Evolutionary conservation across 352 stramenopile species (phyloP), one percentile per base, ranked within the genome.

Genomic region (Phytophthora sp.): DNA sequence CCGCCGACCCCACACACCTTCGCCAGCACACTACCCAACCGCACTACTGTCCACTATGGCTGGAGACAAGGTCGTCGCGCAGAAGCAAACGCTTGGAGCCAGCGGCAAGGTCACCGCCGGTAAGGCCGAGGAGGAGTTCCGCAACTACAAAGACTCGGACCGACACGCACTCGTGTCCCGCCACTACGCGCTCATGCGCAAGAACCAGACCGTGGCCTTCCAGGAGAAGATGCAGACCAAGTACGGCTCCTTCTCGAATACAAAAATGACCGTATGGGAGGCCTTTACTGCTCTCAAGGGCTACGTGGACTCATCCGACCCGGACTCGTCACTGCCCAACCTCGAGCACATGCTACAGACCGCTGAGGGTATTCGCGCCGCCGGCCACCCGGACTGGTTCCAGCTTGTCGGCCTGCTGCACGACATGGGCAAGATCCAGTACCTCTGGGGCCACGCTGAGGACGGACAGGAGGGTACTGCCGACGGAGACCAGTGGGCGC

Each of bases 391-490:
- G 2, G 94, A 98, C 46, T 98, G 92, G 94, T 84, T 98, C 49
- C 89, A 98, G 67, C 77, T 98, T 36, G 86, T 94, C 2, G 94
- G 94, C 0, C 65, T 98, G 15, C 69, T 98, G 27, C 94, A 98
- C 69, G 94, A 98, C 71, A 96, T 98, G 86, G 92, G 92, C 52
- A 98, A 98, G 74, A 97, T 98, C 63, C 94, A 97, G 85, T 98
- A 97, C 69, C 76, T 98, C 4, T 98, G 91, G 92, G 92, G 92
- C 30, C 72, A 66, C 31, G 73, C 71, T 18, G 75, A 90, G 39
- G 89, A 97, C 57, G 92, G 90, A 12, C 91, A 97, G 68, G 72
- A 97, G 65, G 93, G 93, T 52, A 95, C 86, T 8, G 85, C 77
- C 3, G 76, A 93, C 24, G 91, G 90, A 35, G 86, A 96, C 41